A percentile compares a stretch with the other conserved stretches of the same genome.
Conservation (phyloP, 192 early-diverging fungal genomes). For the Cladochytrium replicatum region DNA sequence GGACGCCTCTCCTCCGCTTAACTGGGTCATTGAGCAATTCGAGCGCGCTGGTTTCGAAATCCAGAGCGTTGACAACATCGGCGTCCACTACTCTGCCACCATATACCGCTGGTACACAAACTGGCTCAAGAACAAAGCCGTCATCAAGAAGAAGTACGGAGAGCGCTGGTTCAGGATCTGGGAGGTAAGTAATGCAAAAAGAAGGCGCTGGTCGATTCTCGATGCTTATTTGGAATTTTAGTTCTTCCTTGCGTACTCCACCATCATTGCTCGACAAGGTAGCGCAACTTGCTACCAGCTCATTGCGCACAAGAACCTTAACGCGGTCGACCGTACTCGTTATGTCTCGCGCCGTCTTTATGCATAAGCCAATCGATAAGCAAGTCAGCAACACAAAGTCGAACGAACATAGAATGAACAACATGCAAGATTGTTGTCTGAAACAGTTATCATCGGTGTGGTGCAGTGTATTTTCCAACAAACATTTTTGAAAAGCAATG, state of each 20-base stretch:
- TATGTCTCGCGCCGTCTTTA: constrained; percentile 38
- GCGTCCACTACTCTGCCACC: constrained; percentile 95
- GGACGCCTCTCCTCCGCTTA: constrained; percentile 90
- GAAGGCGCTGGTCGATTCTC: too few relatives aligned
- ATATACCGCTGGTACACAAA: constrained; percentile 95
- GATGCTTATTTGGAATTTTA: too few relatives aligned
- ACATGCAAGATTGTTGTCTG: too few relatives aligned
- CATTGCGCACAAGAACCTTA: constrained; percentile 93
- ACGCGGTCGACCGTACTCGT: constrained; percentile 73
- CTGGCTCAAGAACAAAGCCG: constrained; percentile 91
- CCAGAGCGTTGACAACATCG: constrained; percentile 79
- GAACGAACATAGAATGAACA: too few relatives aligned
- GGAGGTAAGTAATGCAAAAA: constrained; percentile 59
- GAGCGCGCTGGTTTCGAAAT: constrained; percentile 94
- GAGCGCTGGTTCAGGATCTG: constrained; percentile 88
- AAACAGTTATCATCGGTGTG: too few relatives aligned
- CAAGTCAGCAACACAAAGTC: too few relatives aligned
- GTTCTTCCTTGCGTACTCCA: constrained; percentile 93
- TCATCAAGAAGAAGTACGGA: constrained; percentile 74
- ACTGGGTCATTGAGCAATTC: constrained; percentile 90
- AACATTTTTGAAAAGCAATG: too few relatives aligned
- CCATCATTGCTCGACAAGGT: constrained; percentile 92
- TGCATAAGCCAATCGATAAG: too few relatives aligned
- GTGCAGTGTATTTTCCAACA: too few relatives aligned
- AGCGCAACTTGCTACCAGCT: constrained; percentile 96